Base-by-base conservation (phyloP, 2,329 filamentous ascomycete genomes). In the Fusarium clavum region DNA sequence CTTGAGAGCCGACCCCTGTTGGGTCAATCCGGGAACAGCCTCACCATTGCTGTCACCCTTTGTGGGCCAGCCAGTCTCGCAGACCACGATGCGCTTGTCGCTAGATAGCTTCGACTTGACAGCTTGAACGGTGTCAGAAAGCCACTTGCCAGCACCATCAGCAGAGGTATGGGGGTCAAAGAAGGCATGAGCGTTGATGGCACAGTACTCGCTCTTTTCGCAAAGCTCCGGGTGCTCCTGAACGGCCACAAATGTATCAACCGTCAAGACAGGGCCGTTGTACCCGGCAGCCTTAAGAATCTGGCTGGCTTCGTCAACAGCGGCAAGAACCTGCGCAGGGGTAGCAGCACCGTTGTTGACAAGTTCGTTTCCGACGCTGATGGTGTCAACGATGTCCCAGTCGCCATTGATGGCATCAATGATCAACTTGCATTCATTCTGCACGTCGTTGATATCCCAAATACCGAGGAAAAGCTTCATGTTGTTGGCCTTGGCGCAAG, bases 41-140 rank as follows among this genome's bases (percentile, higher is more conserved):
- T 77, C 75, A 4, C 88, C 88, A 77, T 96, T 94, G 55, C 84
- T 64, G 14, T 82, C 72, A 20, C 94, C 94, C 71, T 87, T 79
- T 77, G 87, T 89, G 44, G 94, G 94, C 94, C 94, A 97, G 53
- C 94, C 94, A 5, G 91, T 91, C 83, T 97, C 94, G 3, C 92
- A 94, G 71, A 97, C 89, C 40, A 95, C 83, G 32, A 92, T 85
- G 47, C 85, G 84, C 79, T 93, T 91, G 70, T 71, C 77, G 62
- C 82, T 75, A 6, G 81, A 74, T 14, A 87, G 76, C 67, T 80
- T 81, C 46, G 77, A 77, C 64, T 79, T 79, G 41, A 88, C 79
- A 27, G 77, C 78, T 13, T 75, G 66, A 29, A 88, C 85, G 68
- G 90, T 88, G 27, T 83, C 82, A 41, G 83, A 79, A 41, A 94